Base-by-base conservation (phyloP, 495 filamentous ascomycete species). In the Penicillium riverlandense region DNA sequence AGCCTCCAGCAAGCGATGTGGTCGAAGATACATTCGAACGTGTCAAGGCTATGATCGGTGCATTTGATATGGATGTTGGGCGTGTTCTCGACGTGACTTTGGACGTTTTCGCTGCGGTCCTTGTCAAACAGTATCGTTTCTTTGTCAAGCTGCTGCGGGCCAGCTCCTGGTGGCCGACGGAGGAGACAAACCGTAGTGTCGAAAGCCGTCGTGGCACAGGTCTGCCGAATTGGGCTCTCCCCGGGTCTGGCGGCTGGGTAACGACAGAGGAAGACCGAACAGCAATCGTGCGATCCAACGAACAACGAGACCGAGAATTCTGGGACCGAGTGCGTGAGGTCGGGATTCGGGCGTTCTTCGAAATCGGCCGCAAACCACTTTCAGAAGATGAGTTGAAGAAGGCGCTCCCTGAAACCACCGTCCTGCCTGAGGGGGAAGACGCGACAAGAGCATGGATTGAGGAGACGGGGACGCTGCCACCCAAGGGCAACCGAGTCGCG, bases 141-240 rank as follows among this genome's bases (percentile, higher is more conserved):
- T 96, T 96, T 54, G 81, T 96, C 58, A 95, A 91, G 61, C 78
- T 96, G 22, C 70, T 97, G 11, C 79, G 90, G 12, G 78, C 80
- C 36, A 96, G 94, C 69, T 90, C 92, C 12, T 99, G 92, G 92
- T 99, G 94, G 94, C 94, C 94, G 2, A 79, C 85, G 38, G 78
- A 76, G 39, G 61, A 69, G 29, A 48, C 40, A 14, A 47, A 67
- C 22, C 54, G 50, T 29, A 36, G 43, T 8, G 34, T 47, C 13
- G 68, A 68, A 7, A 62, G 66, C 10, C 48, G 52, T 30, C 54
- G 63, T 27, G 52, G 62, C 31, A 63, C 69, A 6, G 82, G 83
- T 4, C 67, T 96, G 8, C 90, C 90, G 1, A 72, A 68, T 15
- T 96, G 90, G 90, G 90, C 90, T 16, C 62, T 84, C 27, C 88